Evolutionary conservation across 2,329 filamentous ascomycete genomes (phyloP).

Genomic region (Gaeumannomyces sp.): DNA sequence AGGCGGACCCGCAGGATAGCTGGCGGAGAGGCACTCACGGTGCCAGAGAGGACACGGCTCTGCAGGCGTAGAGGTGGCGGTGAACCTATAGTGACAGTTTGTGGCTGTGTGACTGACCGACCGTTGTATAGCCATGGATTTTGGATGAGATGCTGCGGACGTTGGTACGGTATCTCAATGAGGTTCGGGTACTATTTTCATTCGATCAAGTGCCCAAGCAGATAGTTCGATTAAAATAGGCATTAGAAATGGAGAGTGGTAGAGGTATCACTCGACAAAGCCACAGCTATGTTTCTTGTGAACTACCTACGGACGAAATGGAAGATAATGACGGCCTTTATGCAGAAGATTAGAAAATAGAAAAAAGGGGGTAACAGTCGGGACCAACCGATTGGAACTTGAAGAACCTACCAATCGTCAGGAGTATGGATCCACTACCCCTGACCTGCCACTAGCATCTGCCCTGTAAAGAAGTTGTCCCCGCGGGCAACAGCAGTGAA

Average conservation of each 20-base stretch:
- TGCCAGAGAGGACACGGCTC: conserved; percentile 49
- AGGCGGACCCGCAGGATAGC: conserved; percentile 46
- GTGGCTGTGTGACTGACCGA: not conserved
- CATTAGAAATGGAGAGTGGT: too few relatives aligned
- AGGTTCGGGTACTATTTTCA: not conserved
- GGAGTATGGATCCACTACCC: not conserved
- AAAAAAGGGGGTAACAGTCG: not conserved
- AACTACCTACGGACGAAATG: too few relatives aligned
- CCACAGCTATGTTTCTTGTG: too few relatives aligned
- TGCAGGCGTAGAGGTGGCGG: conserved; percentile 40
- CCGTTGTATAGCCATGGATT: not conserved
- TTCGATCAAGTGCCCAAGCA: not conserved
- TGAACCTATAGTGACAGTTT: not conserved
- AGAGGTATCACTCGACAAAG: too few relatives aligned
- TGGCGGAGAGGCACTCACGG: conserved; percentile 54
- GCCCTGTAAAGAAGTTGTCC: not conserved
- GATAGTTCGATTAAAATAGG: too few relatives aligned
- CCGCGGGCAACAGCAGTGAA: not conserved
- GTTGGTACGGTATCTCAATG: not conserved
- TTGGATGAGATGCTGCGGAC: not conserved
- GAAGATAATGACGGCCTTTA: too few relatives aligned
- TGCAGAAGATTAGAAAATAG: not conserved
- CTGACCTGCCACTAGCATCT: not conserved
- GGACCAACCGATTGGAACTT: too few relatives aligned
- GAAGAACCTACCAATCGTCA: not conserved